Percentiles rank a stretch among this genome's conserved stretches.
Evolutionary conservation across 139 green algal species (phyloP).

Genomic region (Coelastrella sp.): DNA sequence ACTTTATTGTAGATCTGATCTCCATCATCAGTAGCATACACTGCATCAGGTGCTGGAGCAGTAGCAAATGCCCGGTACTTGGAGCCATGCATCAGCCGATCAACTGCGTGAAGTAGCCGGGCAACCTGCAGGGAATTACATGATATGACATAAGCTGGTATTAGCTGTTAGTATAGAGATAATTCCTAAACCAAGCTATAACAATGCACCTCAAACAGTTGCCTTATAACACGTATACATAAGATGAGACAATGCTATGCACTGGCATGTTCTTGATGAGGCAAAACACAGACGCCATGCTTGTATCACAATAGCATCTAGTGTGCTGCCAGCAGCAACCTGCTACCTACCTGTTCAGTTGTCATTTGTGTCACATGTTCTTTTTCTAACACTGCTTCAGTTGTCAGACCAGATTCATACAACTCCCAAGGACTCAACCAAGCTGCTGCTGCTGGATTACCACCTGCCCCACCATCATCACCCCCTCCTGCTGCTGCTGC

Average conservation of each 20-base stretch:
- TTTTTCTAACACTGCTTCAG: background rate
- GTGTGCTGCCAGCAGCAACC: background rate
- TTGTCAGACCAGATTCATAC: background rate
- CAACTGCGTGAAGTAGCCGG: background rate
- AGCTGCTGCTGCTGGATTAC: background rate
- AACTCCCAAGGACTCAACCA: conserved; percentile 33
- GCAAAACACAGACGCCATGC: too few species aligned
- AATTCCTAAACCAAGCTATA: too few species aligned
- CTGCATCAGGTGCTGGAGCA: background rate
- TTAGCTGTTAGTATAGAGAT: too few species aligned
- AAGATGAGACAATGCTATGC: too few species aligned
- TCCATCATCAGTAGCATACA: background rate
- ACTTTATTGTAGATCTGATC: conserved; percentile 46
- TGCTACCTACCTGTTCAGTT: background rate
- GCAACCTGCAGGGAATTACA: conserved; percentile 25
- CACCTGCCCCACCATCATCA: background rate
- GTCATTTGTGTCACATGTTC: background rate
- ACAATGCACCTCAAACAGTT: too few species aligned
- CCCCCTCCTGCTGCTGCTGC: background rate
- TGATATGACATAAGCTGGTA: too few species aligned
- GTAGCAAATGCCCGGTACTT: background rate
- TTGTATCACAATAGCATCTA: background rate
- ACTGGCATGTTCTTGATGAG: too few species aligned
- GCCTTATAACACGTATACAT: too few species aligned
- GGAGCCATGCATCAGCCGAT: background rate